Evolutionary conservation across 2,329 filamentous ascomycete species (phyloP).

Genomic region (Thyridium curvatum): DNA sequence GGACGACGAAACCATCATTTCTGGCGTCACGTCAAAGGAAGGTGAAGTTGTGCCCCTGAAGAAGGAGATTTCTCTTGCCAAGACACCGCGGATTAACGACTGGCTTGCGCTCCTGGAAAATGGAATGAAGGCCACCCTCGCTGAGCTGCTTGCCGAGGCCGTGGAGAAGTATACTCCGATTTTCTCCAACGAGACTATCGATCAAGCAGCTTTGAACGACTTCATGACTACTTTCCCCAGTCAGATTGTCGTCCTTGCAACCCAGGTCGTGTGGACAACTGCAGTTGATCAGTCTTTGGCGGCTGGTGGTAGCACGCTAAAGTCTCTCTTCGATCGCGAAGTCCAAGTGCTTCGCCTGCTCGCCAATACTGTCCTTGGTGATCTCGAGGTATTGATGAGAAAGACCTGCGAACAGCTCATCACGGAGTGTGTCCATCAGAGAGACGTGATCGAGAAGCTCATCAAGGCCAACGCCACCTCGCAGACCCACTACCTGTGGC

Average conservation of each 20-base stretch:
- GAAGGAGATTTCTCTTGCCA: conserved; percentile 84
- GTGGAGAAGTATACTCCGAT: conserved; percentile 75
- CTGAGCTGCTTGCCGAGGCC: conserved; percentile 83
- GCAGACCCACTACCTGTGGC: conserved; percentile 82
- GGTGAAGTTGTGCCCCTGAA: conserved; percentile 82
- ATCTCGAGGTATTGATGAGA: conserved; percentile 77
- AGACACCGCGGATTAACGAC: conserved; percentile 96
- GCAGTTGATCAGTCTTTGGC: conserved; percentile 73
- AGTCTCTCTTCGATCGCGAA: conserved; percentile 70
- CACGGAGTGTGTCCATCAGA: conserved; percentile 97
- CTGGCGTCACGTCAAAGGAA: conserved; percentile 92
- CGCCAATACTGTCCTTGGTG: conserved; percentile 81
- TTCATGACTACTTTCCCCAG: conserved; percentile 84
- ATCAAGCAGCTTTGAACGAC: conserved; percentile 62
- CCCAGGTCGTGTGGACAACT: conserved; percentile 89
- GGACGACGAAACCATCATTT: conserved; percentile 84
- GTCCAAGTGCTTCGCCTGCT: conserved; percentile 80
- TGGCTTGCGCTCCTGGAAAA: conserved; percentile 92
- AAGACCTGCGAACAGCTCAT: conserved; percentile 99
- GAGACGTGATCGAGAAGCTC: conserved; percentile 86
- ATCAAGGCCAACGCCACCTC: conserved; percentile 67
- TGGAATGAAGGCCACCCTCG: conserved; percentile 91
- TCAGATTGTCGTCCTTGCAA: conserved; percentile 91
- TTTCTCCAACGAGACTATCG: conserved; percentile 65
- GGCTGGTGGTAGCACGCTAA: conserved; percentile 63